Conservation (phyloP, 2,329 filamentous ascomycete genomes). For the Botrytis sinoallii region DNA sequence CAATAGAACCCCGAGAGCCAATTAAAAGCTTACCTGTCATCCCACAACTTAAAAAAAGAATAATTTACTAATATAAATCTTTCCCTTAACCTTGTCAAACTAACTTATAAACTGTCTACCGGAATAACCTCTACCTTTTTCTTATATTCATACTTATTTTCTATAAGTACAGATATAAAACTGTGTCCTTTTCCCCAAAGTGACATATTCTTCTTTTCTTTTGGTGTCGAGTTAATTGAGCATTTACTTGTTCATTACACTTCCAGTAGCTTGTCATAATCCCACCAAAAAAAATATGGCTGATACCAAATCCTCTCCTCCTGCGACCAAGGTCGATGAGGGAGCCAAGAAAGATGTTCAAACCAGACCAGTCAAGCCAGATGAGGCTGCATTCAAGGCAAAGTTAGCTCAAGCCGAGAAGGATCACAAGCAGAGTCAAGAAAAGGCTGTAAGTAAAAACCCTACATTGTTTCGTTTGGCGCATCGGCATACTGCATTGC, state of each 20-base stretch:
- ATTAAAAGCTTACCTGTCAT: slow-evolving; percentile 13
- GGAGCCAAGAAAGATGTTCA: slow-evolving; percentile 31
- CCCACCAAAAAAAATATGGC: slow-evolving; percentile 42
- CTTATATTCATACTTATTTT: background rate
- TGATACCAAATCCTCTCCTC: slow-evolving; percentile 43
- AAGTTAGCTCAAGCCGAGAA: slow-evolving; percentile 80
- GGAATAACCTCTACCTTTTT: slow-evolving; percentile 3
- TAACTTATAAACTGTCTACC: background rate
- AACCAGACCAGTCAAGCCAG: slow-evolving; percentile 72
- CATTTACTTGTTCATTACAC: slow-evolving; percentile 5
- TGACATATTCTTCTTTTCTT: background rate
- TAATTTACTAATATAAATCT: slow-evolving; percentile 8
- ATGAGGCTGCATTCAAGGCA: slow-evolving; percentile 80
- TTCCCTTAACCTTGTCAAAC: background rate
- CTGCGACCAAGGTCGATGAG: slow-evolving; percentile 43
- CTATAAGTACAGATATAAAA: background rate
- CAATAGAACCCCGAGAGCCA: slow-evolving; percentile 4
- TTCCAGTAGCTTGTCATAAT: background rate
- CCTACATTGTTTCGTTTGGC: background rate
- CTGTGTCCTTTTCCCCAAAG: background rate
- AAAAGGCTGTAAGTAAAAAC: slow-evolving; percentile 55
- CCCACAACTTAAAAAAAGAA: slow-evolving; percentile 3
- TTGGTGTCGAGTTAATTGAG: slow-evolving; percentile 9
- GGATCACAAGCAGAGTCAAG: slow-evolving; percentile 74
- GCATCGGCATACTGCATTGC: slow-evolving; percentile 20